These are phyloP conservation scores for Eucalyptus lansdowneana DNA, from an alignment of 345 rosid species.

Conservation along the genomic window DNA sequence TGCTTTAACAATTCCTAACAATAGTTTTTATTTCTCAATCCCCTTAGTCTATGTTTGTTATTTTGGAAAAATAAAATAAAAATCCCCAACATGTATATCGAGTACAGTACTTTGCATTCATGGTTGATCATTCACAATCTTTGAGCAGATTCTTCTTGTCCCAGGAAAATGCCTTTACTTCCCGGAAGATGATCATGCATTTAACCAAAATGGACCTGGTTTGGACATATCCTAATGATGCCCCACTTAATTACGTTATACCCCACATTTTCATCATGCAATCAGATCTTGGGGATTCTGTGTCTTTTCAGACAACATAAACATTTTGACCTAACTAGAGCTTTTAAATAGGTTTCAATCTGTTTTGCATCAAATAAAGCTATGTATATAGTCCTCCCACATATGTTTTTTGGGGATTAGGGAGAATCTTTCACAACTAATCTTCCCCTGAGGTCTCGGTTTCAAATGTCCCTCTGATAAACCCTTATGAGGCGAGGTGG, in stretches of 20 bases:
- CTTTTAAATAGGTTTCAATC: neutral
- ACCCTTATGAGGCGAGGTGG: neutral
- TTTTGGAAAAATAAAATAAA: neutral
- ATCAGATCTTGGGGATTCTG: neutral
- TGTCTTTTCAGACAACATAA: neutral
- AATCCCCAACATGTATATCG: neutral
- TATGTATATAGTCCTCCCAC: neutral
- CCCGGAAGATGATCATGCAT: neutral
- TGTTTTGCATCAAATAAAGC: neutral
- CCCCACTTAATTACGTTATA: neutral
- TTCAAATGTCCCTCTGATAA: neutral
- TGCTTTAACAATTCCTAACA: neutral
- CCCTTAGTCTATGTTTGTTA: neutral
- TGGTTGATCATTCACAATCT: neutral
- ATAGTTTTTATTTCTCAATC: neutral
- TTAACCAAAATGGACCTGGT: neutral
- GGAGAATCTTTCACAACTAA: neutral
- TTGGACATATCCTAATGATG: neutral
- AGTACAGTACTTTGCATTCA: neutral
- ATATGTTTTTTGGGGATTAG: neutral
- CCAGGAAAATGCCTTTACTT: neutral
- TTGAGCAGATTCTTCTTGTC: neutral
- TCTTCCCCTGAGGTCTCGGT: neutral
- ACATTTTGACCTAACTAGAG: neutral
- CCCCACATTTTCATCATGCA: neutral